phyloP scores from a whole-genome alignment of 345 rosid species.

The Bruguiera parviflora region DNA sequence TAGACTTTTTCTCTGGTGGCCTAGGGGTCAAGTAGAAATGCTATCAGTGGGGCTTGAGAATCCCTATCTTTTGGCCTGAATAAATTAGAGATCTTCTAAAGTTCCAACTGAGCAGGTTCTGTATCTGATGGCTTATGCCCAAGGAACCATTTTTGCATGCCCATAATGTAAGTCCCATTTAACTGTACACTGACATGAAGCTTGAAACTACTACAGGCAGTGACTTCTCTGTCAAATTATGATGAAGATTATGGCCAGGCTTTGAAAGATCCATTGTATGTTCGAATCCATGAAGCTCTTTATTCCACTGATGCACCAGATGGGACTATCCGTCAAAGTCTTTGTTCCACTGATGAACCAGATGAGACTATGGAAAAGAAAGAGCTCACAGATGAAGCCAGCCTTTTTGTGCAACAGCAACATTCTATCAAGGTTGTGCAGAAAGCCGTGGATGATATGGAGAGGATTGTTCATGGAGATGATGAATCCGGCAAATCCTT shows the following conservation, averaged over 20 bases:
- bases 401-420: conserved; percentile 13
- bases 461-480: conserved; percentile 8
- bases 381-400: conserved; percentile 16
- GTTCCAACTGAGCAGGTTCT: background rate
- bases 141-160: conserved; percentile 6
- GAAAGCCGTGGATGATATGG: conserved; percentile 4
- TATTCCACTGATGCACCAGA: conserved; percentile 21
- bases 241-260: conserved; percentile 68
- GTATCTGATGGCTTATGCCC: background rate
- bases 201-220: conserved; percentile 46
- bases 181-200: background rate
- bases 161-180: background rate
- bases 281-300: conserved; percentile 50
- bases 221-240: conserved; percentile 50
- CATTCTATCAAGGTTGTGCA: conserved; percentile 10
- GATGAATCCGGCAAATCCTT: conserved; percentile 1
- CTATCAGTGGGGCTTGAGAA: background rate
- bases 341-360: conserved; percentile 37
- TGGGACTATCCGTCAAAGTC: background rate
- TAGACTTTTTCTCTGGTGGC: background rate
- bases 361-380: conserved; percentile 25
- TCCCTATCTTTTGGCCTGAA: background rate
- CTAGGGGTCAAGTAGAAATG: background rate
- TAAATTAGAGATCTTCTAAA: background rate
- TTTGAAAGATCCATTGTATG: conserved; percentile 62